A percentile compares a stretch with the other conserved stretches of the same genome.
These are phyloP conservation scores for Psophocarpus tetragonolobus DNA, from an alignment of 306 rosid genomes.

Conservation along the genomic window DNA sequence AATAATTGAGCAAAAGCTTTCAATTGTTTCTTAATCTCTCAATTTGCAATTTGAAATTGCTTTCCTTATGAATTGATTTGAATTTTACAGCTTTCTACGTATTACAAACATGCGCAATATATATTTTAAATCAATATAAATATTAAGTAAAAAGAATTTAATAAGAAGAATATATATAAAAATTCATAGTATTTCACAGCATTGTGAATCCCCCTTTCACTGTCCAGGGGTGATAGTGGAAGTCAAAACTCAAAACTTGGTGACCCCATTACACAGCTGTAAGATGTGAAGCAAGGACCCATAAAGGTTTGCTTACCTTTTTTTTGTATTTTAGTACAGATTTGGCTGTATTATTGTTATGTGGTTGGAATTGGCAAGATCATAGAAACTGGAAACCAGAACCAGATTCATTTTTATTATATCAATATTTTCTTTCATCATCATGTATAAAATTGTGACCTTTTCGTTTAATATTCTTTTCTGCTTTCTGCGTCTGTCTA, in stretches of 20 bases:
- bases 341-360: conserved; percentile 18
- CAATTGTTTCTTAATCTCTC: conserved; percentile 16
- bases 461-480: conserved; percentile 1
- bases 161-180: neutral
- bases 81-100: neutral
- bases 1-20: conserved; percentile 35
- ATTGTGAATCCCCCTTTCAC: neutral
- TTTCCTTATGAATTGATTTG: conserved; percentile 17
- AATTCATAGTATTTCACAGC: neutral
- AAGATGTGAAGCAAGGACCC: conserved; percentile 49
- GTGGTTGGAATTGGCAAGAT: conserved; percentile 45
- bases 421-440: conserved; percentile 20
- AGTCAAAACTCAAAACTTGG: conserved; percentile 41
- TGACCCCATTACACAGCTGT: conserved; percentile 59
- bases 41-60: neutral
- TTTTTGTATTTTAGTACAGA: conserved; percentile 38
- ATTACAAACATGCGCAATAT: neutral
- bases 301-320: conserved; percentile 24
- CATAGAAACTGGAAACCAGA: neutral
- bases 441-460: neutral
- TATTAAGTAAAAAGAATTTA: neutral
- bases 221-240: neutral
- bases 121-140: neutral
- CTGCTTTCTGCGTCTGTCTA: neutral
- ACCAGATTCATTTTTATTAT: conserved; percentile 30